phyloP scores from a whole-genome alignment of 352 stramenopile genomes.

The Pelagophyceae sp. region DNA sequence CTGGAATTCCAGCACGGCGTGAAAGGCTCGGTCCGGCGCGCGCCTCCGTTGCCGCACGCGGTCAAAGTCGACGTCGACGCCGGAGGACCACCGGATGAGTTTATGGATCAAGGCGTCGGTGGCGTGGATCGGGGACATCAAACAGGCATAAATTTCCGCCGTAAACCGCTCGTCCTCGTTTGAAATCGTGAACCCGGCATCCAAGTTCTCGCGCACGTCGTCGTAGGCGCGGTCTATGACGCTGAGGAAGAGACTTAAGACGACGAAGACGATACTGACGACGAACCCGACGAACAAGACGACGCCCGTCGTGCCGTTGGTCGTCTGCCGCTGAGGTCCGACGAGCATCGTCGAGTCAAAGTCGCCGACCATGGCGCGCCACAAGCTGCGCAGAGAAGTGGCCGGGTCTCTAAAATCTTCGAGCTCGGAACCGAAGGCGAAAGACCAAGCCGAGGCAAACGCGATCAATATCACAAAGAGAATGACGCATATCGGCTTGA shows the following conservation, averaged over 20 bases:
- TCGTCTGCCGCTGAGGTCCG: neutral
- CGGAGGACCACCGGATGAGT: neutral
- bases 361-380: constrained; percentile 21
- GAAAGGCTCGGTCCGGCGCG: neutral
- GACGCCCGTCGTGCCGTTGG: constrained; percentile 15
- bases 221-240: constrained; percentile 28
- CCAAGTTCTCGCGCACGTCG: constrained; percentile 18
- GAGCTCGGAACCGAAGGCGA: constrained; percentile 24
- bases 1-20: neutral
- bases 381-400: constrained; percentile 19
- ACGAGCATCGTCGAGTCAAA: constrained; percentile 21
- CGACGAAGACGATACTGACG: constrained; percentile 24
- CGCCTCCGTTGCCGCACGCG: neutral
- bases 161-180: neutral
- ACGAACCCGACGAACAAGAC: constrained; percentile 26
- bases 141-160: neutral
- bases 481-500: constrained; percentile 21
- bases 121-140: neutral
- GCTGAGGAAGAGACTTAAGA: constrained; percentile 22
- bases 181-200: neutral
- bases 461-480: constrained; percentile 12
- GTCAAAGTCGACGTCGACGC: neutral
- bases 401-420: constrained; percentile 20
- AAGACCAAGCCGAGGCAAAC: constrained; percentile 21
- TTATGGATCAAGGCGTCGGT: neutral